Conservation (phyloP, 768 basidiomycete genomes). For the Saitozyma podzolica region DNA sequence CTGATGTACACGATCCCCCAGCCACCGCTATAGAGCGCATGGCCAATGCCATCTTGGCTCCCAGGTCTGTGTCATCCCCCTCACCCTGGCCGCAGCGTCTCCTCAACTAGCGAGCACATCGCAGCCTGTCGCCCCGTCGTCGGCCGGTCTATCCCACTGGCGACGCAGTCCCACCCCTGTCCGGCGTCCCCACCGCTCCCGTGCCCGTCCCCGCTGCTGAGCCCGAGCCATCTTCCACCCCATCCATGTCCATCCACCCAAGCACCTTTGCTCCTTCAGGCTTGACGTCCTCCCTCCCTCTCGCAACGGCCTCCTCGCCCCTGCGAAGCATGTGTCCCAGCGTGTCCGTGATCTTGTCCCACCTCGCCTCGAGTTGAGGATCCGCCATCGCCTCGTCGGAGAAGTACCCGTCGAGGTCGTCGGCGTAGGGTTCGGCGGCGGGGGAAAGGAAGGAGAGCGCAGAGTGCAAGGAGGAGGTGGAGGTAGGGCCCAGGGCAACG, state of each 20-base stretch:
- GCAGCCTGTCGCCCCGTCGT: no score
- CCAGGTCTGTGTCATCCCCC: no score
- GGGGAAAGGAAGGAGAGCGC: slow-evolving; percentile 15
- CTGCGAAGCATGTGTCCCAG: slow-evolving; percentile 25
- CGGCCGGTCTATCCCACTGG: no score
- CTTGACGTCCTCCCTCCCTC: slow-evolving; percentile 15
- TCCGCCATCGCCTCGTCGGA: slow-evolving; percentile 25
- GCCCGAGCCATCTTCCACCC: slow-evolving; percentile 5
- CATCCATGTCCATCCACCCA: slow-evolving; percentile 25
- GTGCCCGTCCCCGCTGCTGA: background rate
- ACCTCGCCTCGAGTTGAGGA: slow-evolving; percentile 32
- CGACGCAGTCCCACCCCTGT: background rate
- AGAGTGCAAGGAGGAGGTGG: slow-evolving; percentile 3
- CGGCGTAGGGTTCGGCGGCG: background rate
- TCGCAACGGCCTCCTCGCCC: slow-evolving; percentile 26
- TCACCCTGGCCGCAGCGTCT: no score
- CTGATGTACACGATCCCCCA: no score
- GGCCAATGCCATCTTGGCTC: no score
- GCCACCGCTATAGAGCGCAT: no score
- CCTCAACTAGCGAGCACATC: no score
- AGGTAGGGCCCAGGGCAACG: background rate
- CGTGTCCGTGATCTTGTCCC: slow-evolving; percentile 31
- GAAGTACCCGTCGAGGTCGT: slow-evolving; percentile 12
- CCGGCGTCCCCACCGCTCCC: slow-evolving; percentile 11
- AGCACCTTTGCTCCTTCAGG: slow-evolving; percentile 15